Conservation (phyloP, 2,329 filamentous ascomycete species). For the Penicillium sp. region DNA sequence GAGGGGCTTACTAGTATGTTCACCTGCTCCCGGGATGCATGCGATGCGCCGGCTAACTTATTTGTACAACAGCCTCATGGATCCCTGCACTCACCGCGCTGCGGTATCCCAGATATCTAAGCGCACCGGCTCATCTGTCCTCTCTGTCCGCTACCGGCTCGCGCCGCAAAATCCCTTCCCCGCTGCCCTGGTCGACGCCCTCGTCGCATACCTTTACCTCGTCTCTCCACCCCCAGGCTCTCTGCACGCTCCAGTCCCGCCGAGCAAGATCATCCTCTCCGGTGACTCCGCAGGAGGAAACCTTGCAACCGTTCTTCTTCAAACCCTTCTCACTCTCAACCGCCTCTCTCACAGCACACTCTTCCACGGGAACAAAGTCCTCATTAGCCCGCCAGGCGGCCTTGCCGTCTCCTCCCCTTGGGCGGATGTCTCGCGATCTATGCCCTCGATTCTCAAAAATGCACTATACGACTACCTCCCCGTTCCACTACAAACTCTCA, state of each 20-base stretch:
- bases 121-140: slow-evolving; percentile 43
- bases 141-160: slow-evolving; percentile 54
- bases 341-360: slow-evolving; percentile 40
- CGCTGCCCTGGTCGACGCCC: slow-evolving; percentile 50
- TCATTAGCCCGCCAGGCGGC: slow-evolving; percentile 48
- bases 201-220: slow-evolving; percentile 54
- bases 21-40: not conserved
- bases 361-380: slow-evolving; percentile 48
- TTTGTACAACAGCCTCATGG: slow-evolving; percentile 42
- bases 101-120: slow-evolving; percentile 45
- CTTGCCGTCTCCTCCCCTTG: slow-evolving; percentile 47
- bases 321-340: slow-evolving; percentile 48
- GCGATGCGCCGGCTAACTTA: not conserved
- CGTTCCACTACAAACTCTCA: slow-evolving; percentile 32
- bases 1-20: slow-evolving; percentile 52
- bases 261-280: slow-evolving; percentile 51
- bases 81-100: slow-evolving; percentile 49
- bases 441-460: slow-evolving; percentile 47
- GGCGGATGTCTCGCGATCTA: slow-evolving; percentile 48
- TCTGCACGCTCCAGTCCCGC: slow-evolving; percentile 47
- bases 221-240: slow-evolving; percentile 50
- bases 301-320: slow-evolving; percentile 46
- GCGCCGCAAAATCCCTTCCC: slow-evolving; percentile 55
- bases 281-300: slow-evolving; percentile 55
- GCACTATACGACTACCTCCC: slow-evolving; percentile 48